Evolutionary conservation across 2,329 filamentous ascomycete genomes (phyloP).

Genomic region (Xylaria sp.): DNA sequence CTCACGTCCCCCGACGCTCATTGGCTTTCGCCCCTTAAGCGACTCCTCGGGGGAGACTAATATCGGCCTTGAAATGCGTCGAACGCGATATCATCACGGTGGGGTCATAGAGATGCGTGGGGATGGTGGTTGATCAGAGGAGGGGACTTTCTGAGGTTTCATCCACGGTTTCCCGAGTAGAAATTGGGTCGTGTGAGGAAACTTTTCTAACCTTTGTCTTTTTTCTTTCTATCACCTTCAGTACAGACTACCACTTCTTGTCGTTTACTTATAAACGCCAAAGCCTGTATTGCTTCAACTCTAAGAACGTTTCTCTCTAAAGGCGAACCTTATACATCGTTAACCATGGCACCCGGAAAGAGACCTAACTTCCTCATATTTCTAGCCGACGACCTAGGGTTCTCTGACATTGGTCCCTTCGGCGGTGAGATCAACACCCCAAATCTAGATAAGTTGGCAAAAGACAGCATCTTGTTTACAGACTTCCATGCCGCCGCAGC

Average conservation of each 20-base stretch:
- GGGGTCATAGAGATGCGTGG: constrained; percentile 37
- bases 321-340: neutral
- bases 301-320: neutral
- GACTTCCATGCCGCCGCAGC: constrained; percentile 74
- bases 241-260: neutral
- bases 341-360: constrained; percentile 43
- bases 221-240: neutral
- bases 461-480: constrained; percentile 67
- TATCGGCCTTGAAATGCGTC: constrained; percentile 31
- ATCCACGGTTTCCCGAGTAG: neutral
- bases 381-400: constrained; percentile 69
- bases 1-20: constrained; percentile 4
- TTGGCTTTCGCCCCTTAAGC: constrained; percentile 14
- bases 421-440: constrained; percentile 71
- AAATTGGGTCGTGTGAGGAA: neutral
- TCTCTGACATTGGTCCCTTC: constrained; percentile 68
- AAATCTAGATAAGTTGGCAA: constrained; percentile 65
- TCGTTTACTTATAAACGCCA: neutral
- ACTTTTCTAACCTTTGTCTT: neutral
- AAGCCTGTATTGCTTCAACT: neutral
- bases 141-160: constrained; percentile 14
- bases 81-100: constrained; percentile 43
- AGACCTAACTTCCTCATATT: constrained; percentile 70
- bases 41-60: neutral
- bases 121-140: constrained; percentile 18